These are phyloP conservation scores for Cyclostephanos tholiformis DNA, from an alignment of 108 stramenopile species.

Conservation along the genomic window DNA sequence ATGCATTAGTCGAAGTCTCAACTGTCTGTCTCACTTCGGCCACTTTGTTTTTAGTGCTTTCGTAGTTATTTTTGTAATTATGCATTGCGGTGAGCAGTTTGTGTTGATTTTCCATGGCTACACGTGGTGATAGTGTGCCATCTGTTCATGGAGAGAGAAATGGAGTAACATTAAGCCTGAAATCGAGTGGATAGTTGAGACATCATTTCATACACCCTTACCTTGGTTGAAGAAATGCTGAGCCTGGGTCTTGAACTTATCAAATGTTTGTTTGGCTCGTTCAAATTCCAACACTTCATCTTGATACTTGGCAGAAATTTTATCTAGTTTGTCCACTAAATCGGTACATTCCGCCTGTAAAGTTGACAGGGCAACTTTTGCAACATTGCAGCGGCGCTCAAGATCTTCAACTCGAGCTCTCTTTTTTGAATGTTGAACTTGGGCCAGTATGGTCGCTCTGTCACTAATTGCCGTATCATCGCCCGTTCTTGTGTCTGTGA, in stretches of 20 bases:
- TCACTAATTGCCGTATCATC: slow-evolving; percentile 61
- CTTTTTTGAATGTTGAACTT: slow-evolving; percentile 13
- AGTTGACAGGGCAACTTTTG: not conserved
- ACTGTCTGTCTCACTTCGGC: slow-evolving; percentile 12
- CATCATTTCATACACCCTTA: not conserved
- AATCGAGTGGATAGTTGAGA: not conserved
- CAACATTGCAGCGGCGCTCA: not conserved
- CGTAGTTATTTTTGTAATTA: slow-evolving; percentile 28
- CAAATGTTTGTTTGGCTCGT: slow-evolving; percentile 15
- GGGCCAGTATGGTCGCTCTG: slow-evolving; percentile 33
- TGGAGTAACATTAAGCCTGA: not conserved
- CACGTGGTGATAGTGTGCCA: slow-evolving; percentile 20
- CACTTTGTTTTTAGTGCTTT: slow-evolving; percentile 21
- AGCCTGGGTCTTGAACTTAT: slow-evolving; percentile 19
- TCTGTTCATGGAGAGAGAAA: slow-evolving; percentile 3
- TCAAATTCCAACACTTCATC: slow-evolving; percentile 17
- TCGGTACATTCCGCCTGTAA: slow-evolving; percentile 5
- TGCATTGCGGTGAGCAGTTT: slow-evolving; percentile 30
- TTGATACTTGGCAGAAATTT: not conserved
- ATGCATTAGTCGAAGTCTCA: slow-evolving; percentile 17
- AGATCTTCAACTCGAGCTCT: slow-evolving; percentile 2
- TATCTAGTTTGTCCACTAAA: not conserved
- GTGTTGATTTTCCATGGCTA: slow-evolving; percentile 18
- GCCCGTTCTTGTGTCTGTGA: slow-evolving; percentile 70
- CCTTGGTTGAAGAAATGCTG: slow-evolving; percentile 27